Evolutionary conservation across 495 filamentous ascomycete genomes (phyloP).

Genomic region (Cladorrhinum samala): DNA sequence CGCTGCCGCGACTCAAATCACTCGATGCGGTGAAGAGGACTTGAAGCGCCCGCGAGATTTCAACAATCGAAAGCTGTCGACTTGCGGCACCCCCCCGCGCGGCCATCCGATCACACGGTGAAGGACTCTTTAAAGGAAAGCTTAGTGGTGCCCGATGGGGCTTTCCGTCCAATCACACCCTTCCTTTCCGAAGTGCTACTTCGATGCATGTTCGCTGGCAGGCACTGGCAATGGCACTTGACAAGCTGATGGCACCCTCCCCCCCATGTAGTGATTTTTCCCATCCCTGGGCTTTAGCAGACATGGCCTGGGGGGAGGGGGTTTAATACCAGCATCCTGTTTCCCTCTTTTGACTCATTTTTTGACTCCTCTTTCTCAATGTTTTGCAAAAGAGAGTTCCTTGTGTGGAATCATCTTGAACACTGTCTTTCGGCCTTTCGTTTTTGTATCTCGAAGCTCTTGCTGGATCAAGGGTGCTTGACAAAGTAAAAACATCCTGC

Average conservation of each 20-base stretch:
- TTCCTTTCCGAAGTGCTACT: not conserved
- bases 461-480: not conserved
- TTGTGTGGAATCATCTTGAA: not conserved
- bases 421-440: not conserved
- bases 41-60: too few species aligned
- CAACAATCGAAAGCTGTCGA: not conserved
- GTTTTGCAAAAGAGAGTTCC: not conserved
- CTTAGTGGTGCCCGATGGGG: constrained; percentile 1
- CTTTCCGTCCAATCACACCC: not conserved
- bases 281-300: too few species aligned
- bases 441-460: not conserved
- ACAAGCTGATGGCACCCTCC: not conserved
- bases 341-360: not conserved
- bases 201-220: constrained; percentile 1
- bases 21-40: not conserved
- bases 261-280: too few species aligned
- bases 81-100: not conserved
- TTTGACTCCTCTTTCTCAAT: not conserved
- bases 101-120: not conserved
- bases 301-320: too few species aligned
- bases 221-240: not conserved
- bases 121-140: not conserved
- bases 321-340: not conserved
- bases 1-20: not conserved
- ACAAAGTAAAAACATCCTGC: not conserved